phyloP scores from a whole-genome alignment of 2,329 filamentous ascomycete genomes.

The Arthrobotrys musiformis region DNA sequence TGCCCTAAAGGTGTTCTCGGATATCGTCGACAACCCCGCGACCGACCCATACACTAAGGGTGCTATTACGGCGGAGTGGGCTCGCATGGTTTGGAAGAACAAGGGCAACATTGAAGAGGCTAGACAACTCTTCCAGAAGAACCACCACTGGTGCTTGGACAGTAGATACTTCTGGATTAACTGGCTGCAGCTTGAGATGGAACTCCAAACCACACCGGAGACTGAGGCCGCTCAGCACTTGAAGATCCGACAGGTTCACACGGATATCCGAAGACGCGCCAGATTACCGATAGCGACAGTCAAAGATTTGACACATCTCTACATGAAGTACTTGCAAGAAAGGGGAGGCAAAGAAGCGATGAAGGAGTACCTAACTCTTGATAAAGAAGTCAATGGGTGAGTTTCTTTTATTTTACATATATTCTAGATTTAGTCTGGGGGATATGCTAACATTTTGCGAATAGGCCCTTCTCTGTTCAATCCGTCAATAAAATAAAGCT shows the following conservation, averaged over 20 bases:
- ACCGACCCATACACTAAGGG: constrained; percentile 85
- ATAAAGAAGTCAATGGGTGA: constrained; percentile 87
- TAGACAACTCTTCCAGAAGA: constrained; percentile 82
- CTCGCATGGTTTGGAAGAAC: constrained; percentile 84
- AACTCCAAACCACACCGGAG: constrained; percentile 76
- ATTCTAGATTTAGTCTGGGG: not conserved
- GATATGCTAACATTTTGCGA: constrained; percentile 8
- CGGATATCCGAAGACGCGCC: constrained; percentile 78
- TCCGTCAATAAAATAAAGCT: constrained; percentile 61
- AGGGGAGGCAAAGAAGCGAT: constrained; percentile 83
- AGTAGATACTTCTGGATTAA: constrained; percentile 89
- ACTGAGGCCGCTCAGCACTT: constrained; percentile 74
- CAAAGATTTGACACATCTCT: constrained; percentile 79
- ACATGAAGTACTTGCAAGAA: constrained; percentile 85
- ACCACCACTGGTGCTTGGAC: constrained; percentile 83
- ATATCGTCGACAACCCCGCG: constrained; percentile 77
- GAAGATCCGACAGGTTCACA: constrained; percentile 82
- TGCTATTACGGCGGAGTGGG: constrained; percentile 88
- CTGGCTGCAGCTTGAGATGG: constrained; percentile 88
- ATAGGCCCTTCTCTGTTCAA: constrained; percentile 65
- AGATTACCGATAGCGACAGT: constrained; percentile 74
- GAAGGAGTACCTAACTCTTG: constrained; percentile 83
- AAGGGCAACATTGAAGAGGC: constrained; percentile 84
- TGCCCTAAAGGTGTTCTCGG: constrained; percentile 83
- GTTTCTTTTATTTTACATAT: constrained; percentile 58